These are phyloP conservation scores for Psilocybe mexicana DNA, from an alignment of 1,284 basidiomycete genomes.

Conservation along the genomic window DNA sequence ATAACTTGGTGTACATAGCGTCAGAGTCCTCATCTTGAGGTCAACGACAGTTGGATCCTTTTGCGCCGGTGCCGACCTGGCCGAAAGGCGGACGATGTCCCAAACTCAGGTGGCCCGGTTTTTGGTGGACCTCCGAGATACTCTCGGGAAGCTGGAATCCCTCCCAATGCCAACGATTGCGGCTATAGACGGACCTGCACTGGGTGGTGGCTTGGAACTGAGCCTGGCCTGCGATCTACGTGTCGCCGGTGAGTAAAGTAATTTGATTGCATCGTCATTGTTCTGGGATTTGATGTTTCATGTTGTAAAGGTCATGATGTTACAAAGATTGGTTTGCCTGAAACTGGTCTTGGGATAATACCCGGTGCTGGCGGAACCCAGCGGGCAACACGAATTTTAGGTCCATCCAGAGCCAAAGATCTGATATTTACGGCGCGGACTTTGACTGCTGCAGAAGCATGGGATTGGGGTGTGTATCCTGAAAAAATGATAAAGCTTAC, in stretches of 20 bases:
- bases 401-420: constrained; percentile 84
- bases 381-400: constrained; percentile 79
- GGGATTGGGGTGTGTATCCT: constrained; percentile 63
- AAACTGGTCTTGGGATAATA: constrained; percentile 88
- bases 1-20: constrained; percentile 37
- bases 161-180: constrained; percentile 89
- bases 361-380: constrained; percentile 96
- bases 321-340: constrained; percentile 81
- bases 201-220: constrained; percentile 90
- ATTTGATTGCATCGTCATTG: background rate
- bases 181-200: constrained; percentile 90
- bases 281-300: constrained; percentile 1
- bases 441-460: constrained; percentile 68
- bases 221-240: constrained; percentile 87
- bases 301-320: constrained; percentile 49
- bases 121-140: constrained; percentile 73
- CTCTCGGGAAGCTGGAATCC: constrained; percentile 75
- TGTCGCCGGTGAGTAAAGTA: constrained; percentile 62
- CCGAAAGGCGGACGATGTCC: constrained; percentile 83
- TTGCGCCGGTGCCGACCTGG: constrained; percentile 92
- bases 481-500: background rate
- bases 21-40: constrained; percentile 78
- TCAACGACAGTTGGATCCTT: constrained; percentile 78
- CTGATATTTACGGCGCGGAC: constrained; percentile 80
- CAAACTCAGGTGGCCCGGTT: constrained; percentile 76